Evolutionary conservation across 2,329 filamentous ascomycete species (phyloP).

Genomic region (Blumeria graminis): DNA sequence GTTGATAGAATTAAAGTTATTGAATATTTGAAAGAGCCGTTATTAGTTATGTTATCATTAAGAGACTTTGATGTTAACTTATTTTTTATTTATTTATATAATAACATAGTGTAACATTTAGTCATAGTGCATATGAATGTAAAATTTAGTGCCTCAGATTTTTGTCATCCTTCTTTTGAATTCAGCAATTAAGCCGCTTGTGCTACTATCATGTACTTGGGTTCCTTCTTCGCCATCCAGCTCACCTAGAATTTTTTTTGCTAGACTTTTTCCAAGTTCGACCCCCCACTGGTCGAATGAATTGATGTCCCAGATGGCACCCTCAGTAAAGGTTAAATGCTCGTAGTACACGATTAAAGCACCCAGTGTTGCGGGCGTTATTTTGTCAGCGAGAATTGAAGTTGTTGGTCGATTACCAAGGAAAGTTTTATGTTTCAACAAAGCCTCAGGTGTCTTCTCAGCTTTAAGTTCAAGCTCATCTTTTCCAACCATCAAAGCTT

Average conservation of each 20-base stretch:
- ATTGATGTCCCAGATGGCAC: conserved; percentile 98
- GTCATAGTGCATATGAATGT: too few relatives aligned
- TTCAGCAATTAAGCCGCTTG: conserved; percentile 66
- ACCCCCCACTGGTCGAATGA: conserved; percentile 99
- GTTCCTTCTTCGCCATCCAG: conserved; percentile 55
- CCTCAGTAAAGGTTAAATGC: conserved; percentile 93
- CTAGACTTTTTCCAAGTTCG: conserved; percentile 85
- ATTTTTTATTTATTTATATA: too few relatives aligned
- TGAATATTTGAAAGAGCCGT: too few relatives aligned
- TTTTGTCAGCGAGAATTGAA: conserved; percentile 71
- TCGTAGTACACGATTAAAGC: conserved; percentile 97
- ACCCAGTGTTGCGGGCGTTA: conserved; percentile 80
- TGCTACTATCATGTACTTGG: conserved; percentile 56
- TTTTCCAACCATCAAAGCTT: conserved; percentile 81
- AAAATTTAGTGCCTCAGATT: not conserved
- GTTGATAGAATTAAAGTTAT: too few relatives aligned
- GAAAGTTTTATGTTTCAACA: conserved; percentile 98
- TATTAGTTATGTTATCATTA: too few relatives aligned
- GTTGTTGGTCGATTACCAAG: conserved; percentile 92
- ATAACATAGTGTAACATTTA: too few relatives aligned
- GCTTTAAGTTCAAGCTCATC: conserved; percentile 55
- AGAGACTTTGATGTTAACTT: too few relatives aligned
- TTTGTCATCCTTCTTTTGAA: conserved; percentile 45
- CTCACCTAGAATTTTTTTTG: conserved; percentile 75
- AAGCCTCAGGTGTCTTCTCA: conserved; percentile 45